These are phyloP conservation scores for Collybiopsis luxurians DNA, from an alignment of 768 basidiomycete species.

Conservation along the genomic window DNA sequence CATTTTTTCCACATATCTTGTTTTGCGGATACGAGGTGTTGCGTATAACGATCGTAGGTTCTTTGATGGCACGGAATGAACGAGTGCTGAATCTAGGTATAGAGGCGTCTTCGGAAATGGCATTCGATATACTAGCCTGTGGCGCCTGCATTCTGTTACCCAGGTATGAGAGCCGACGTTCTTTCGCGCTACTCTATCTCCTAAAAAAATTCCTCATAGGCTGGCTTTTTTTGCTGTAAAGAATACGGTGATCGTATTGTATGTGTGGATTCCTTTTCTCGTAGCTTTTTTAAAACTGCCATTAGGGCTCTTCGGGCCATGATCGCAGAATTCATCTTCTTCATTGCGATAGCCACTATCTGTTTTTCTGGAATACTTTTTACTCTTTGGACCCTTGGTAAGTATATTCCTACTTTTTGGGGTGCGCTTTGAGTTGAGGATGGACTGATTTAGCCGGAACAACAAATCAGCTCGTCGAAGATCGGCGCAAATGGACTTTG, in stretches of 20 bases:
- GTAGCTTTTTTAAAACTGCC: not conserved
- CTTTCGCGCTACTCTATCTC: not conserved
- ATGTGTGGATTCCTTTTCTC: constrained; percentile 20
- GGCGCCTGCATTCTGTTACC: constrained; percentile 86
- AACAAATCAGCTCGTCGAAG: constrained; percentile 20
- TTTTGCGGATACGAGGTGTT: constrained; percentile 64
- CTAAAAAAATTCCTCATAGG: constrained; percentile 36
- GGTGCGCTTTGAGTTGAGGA: not conserved
- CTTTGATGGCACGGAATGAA: not conserved
- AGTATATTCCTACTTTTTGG: not conserved
- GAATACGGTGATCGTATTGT: constrained; percentile 80
- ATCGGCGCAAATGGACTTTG: constrained; percentile 25
- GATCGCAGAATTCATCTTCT: constrained; percentile 77
- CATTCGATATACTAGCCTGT: constrained; percentile 83
- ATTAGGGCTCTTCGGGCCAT: constrained; percentile 75
- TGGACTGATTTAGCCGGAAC: constrained; percentile 5
- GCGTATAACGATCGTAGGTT: constrained; percentile 46
- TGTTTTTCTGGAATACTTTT: constrained; percentile 80
- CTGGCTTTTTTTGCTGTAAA: constrained; percentile 79
- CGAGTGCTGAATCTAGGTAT: constrained; percentile 9
- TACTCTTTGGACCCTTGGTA: constrained; percentile 52
- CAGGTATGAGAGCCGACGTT: constrained; percentile 38
- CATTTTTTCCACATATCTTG: constrained; percentile 67
- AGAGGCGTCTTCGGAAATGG: constrained; percentile 53
- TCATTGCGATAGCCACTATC: constrained; percentile 71